Evolutionary conservation across 169 alveolate genomes (phyloP).

Genomic region (Plasmodium gaboni): DNA sequence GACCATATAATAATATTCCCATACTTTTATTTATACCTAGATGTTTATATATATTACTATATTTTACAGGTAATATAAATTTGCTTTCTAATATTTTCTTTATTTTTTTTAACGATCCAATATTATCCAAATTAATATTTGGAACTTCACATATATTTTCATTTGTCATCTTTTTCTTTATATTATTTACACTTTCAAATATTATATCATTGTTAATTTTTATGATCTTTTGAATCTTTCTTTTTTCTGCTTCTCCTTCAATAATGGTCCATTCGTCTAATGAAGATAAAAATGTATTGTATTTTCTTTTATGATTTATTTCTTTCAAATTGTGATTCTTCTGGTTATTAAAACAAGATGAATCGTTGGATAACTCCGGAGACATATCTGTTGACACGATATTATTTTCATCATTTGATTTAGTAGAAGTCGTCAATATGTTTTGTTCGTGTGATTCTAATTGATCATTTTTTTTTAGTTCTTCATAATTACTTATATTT

Average conservation of each 20-base stretch:
- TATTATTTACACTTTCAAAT: slow-evolving; percentile 49
- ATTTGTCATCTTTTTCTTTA: slow-evolving; percentile 61
- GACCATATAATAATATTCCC: slow-evolving; percentile 98
- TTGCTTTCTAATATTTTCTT: slow-evolving; percentile 92
- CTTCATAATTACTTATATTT: not conserved
- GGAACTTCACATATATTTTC: slow-evolving; percentile 88
- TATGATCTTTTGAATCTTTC: not conserved
- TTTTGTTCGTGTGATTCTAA: not conserved
- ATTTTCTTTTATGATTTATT: not conserved
- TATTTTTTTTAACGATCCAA: slow-evolving; percentile 95
- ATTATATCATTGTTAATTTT: slow-evolving; percentile 32
- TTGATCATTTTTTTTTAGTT: not conserved
- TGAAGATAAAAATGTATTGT: not conserved
- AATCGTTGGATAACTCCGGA: not conserved
- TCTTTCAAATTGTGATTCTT: not conserved
- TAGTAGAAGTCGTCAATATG: not conserved
- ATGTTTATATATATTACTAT: slow-evolving; percentile 91
- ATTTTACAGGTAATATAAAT: slow-evolving; percentile 94
- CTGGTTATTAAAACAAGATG: not conserved
- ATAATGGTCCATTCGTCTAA: not conserved
- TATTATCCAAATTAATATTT: slow-evolving; percentile 95
- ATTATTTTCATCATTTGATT: not conserved
- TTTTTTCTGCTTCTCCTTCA: not conserved
- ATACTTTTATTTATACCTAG: slow-evolving; percentile 95
- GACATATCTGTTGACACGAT: not conserved